Evolutionary conservation across 192 early-diverging fungal genomes (phyloP), one percentile per base, ranked within the genome.

Genomic region (Umbelopsis ramanniana): DNA sequence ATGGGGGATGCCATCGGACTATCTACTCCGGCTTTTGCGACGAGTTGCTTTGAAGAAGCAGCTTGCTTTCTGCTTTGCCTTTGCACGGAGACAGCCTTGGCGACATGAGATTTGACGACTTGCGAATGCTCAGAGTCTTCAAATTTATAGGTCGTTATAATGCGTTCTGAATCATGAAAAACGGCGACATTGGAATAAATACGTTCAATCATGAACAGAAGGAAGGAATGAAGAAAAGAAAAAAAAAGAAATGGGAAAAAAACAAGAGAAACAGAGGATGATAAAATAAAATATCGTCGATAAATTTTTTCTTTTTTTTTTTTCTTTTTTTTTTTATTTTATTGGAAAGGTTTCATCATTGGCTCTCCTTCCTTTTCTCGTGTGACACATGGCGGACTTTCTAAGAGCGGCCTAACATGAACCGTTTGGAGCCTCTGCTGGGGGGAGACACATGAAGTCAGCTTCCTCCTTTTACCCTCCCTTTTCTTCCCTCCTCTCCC

Each of bases 371-470:
- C 43, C 52, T 19, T 48, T 35, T 29, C 43, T 17, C 40, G 26
- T 66, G 63, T 37, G 50, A 70, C 53, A 71, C 53, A 71, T 50
- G 17, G 1, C 38, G 21, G 52, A 43, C 15, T 26, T 71, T 55
- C 40, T 33, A 71, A 45, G 72, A 21, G 60, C 60, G 57, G 57
- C 38, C 60, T 19, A 70, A 22, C 68, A 70, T 70, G 47, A 35
- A 71, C 57, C 74, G 57, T 67, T 75, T 75, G 48, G 68, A 67
- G 15, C 68, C 74, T 70, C 69, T 75, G 43, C 26, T 46, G 17
- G 15, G 52, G 53, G 50, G n/a, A 47, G 26, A 55, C 17, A 7
- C 21, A 46, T 46, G 6, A 47, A 26, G 29, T 46, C 21, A 45
- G 40, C 40, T 12, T 43, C 40, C 40, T 43, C 40, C 40, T 43